Evolutionary conservation across 345 rosid genomes (phyloP), one percentile per base, ranked within the genome.

Genomic region (Salix koriyanagi): DNA sequence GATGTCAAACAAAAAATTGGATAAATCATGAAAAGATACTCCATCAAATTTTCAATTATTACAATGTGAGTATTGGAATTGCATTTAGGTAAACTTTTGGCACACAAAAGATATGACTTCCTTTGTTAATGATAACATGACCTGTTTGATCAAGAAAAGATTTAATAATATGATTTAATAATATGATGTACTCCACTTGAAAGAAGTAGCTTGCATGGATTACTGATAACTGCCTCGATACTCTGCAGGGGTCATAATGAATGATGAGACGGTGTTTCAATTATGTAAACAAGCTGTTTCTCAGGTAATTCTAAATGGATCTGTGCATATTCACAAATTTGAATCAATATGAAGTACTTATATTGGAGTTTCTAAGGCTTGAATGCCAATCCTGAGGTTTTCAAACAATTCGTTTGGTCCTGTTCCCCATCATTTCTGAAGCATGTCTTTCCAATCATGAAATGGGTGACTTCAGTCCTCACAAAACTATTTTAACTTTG

Each of bases 211-310:
- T 52, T 32, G 15, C 36, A 28, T 74, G 71, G 21, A 36, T 72
- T 46, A 21, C 74, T 82, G 61, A 79, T 68, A 76, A 48, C 28
- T 70, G 21, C 70, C 48, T 48, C 36, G 34, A 78, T 78, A 67
- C 74, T 4, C 46, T 85, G 72, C 81, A 94, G 97, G 97, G 15
- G 93, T 92, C 34, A 92, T 94, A 78, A 77, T 94, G 90, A 94
- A 94, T 84, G 97, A 94, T 75, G 98, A 94, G 87, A 92, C 97
- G 5, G 92, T 94, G 65, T 94, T 90, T 88, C 98, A 92, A 82
- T 80, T 94, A 71, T 84, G 97, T 67, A 94, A 92, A 80, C 97
- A 94, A 88, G 97, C 97, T 52, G 93, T 94, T 64, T 84, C 89
- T 75, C 98, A 92, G 97, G 98, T 93, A 83, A 66, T 65, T 23